phyloP scores from a whole-genome alignment of 257 asterid genomes.

The Sherardia arvensis region DNA sequence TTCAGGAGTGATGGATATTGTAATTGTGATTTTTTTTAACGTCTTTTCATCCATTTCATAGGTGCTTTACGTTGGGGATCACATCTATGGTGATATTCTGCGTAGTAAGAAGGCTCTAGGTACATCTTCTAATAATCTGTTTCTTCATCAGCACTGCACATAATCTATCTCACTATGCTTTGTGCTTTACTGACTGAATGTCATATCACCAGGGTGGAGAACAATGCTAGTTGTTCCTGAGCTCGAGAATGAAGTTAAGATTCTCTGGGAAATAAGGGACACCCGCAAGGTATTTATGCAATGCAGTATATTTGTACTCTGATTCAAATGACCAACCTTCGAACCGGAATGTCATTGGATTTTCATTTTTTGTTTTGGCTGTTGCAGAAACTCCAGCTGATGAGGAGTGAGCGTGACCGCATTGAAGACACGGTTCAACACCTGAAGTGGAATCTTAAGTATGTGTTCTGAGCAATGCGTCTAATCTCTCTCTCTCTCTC shows the following conservation, averaged over 20 bases:
- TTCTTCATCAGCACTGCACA: background rate
- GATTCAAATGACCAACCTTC: background rate
- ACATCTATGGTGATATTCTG: slow-evolving; percentile 94
- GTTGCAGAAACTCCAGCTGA: slow-evolving; percentile 65
- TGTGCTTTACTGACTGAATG: slow-evolving; percentile 9
- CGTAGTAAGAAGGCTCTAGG: slow-evolving; percentile 94
- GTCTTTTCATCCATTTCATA: slow-evolving; percentile 19
- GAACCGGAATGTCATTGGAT: background rate
- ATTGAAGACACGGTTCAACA: slow-evolving; percentile 83
- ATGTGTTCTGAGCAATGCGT: slow-evolving; percentile 10
- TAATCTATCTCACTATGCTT: background rate
- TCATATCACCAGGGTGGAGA: slow-evolving; percentile 76
- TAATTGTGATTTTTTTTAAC: background rate
- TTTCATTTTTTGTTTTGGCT: background rate
- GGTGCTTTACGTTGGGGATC: slow-evolving; percentile 99
- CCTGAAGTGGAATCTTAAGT: slow-evolving; percentile 80
- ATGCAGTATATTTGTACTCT: background rate
- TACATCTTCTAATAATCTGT: slow-evolving; percentile 22
- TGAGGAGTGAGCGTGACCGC: slow-evolving; percentile 72
- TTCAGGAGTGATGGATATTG: too few relatives aligned
- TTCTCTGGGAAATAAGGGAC: slow-evolving; percentile 63
- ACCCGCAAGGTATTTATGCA: slow-evolving; percentile 59
- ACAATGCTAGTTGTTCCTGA: slow-evolving; percentile 99
- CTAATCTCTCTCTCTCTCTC: background rate
- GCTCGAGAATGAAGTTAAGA: slow-evolving; percentile 90